phyloP scores from a whole-genome alignment of 2,329 filamentous ascomycete genomes.

The Massarina eburnea region DNA sequence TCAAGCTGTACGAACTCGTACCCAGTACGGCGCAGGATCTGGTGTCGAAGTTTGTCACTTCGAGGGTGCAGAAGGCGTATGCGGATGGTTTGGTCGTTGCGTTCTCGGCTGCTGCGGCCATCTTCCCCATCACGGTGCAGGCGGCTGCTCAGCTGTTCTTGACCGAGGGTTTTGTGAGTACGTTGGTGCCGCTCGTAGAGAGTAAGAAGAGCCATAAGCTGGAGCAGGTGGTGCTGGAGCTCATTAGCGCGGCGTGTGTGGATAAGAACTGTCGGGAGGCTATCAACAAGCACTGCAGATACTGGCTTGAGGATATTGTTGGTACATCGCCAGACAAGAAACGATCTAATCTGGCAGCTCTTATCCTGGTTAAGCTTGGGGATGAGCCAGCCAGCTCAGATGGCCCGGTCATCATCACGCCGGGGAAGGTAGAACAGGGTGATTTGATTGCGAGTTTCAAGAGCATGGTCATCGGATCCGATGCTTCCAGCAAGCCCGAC shows the following conservation, averaged over 20 bases:
- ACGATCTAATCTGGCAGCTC: constrained; percentile 54
- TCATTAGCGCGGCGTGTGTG: constrained; percentile 90
- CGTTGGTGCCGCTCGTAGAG: constrained; percentile 74
- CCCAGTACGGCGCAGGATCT: constrained; percentile 69
- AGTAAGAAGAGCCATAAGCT: constrained; percentile 83
- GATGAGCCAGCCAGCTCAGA: constrained; percentile 40
- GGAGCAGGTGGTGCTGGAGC: constrained; percentile 81
- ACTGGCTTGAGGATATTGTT: constrained; percentile 85
- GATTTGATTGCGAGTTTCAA: constrained; percentile 60
- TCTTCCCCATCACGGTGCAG: constrained; percentile 83
- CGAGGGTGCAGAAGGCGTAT: constrained; percentile 70
- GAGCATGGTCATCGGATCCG: constrained; percentile 64
- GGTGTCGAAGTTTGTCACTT: constrained; percentile 73
- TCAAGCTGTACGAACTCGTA: constrained; percentile 79
- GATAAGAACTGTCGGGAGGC: constrained; percentile 79
- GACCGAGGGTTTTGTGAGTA: constrained; percentile 80
- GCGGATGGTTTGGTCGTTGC: constrained; percentile 88
- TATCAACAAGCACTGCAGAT: constrained; percentile 78
- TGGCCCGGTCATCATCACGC: constrained; percentile 33
- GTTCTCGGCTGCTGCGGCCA: constrained; percentile 85
- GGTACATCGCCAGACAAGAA: constrained; percentile 66
- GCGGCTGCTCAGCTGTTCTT: constrained; percentile 79
- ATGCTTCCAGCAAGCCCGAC: constrained; percentile 63
- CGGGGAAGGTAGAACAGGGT: constrained; percentile 41
- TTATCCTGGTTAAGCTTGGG: constrained; percentile 59